Evolutionary conservation across 768 basidiomycete genomes (phyloP).

Genomic region (Phlebiopsis flavidoalba): DNA sequence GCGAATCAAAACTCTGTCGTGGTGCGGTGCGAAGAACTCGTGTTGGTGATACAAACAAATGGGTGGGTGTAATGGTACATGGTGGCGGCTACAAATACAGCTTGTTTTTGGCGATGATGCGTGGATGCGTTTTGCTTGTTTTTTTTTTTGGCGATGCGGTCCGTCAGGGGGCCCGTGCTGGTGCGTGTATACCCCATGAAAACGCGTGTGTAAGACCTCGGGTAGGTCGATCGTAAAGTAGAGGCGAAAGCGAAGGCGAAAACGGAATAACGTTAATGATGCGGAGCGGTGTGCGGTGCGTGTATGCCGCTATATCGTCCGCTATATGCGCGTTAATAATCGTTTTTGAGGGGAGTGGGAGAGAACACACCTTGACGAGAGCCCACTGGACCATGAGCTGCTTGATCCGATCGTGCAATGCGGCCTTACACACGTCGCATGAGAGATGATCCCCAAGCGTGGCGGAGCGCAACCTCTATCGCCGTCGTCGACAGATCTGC

Average conservation of each 20-base stretch:
- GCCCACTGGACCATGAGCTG: conserved; percentile 73
- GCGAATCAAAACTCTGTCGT: no score
- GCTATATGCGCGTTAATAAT: not conserved
- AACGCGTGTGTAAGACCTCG: not conserved
- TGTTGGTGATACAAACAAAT: not conserved
- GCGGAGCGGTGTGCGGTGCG: not conserved
- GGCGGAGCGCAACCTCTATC: conserved; percentile 68
- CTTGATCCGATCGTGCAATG: conserved; percentile 62
- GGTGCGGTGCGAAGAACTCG: no score
- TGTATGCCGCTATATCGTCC: not conserved
- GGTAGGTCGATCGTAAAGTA: not conserved
- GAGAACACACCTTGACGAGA: conserved; percentile 54
- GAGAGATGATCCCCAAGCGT: conserved; percentile 62
- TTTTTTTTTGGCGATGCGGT: not conserved
- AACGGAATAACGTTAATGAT: not conserved
- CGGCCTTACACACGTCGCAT: conserved; percentile 63
- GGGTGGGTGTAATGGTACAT: not conserved
- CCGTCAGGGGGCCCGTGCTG: no score
- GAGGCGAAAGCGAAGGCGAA: no score
- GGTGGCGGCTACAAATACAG: not conserved
- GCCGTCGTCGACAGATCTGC: conserved; percentile 68
- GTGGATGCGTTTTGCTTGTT: not conserved
- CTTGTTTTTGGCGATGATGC: not conserved
- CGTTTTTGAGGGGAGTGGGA: not conserved
- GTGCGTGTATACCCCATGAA: not conserved